Base-by-base conservation (phyloP, 306 rosid species). In the Rubus parviflorus region DNA sequence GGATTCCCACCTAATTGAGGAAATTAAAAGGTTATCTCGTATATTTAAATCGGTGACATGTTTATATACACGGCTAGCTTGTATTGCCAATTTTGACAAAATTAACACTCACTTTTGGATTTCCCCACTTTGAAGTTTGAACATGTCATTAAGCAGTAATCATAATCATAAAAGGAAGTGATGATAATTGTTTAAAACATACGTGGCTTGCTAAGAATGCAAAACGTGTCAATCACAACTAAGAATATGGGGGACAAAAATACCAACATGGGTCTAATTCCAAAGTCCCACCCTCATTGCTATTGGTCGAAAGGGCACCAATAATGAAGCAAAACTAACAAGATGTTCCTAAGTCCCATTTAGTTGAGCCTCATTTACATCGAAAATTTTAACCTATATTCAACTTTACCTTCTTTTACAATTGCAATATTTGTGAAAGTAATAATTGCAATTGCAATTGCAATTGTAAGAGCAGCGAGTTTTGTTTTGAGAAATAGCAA, bases 181-280 rank as follows among this genome's bases (percentile, higher is more conserved):
- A 17, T 63, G 2, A 41, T 47, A 47, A 47, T 19, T 9, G 42
- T 63, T 63, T 2, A 8, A 25, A 4, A 2, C 42, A 68, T 46
- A 63, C 67, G 77, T 79, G 73, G 76, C 82, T 2, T 38, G 16
- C 17, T 13, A 3, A 75, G 4, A 74, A 38, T 22, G 56, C 40
- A 0, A 2, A 43, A 2, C 7, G 15, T 1, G 5, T 1, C 56
- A n/a, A 20, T 67, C 63, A 68, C 11, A 41, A 37, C 49, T 3
- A 9, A 42, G 19, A 20, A 42, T 60, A 30, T 68, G 56, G 82
- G 77, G 49, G 82, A 68, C 76, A 75, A 77, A 53, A 42, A 42
- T 4, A 68, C 57, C 35, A 8, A 61, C 10, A 5, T 6, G 45
- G 78, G 48, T 40, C 82, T 58, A 41, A 42, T 51, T 48, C 15